These are phyloP conservation scores for Scedosporium boydii DNA, from an alignment of 2,329 filamentous ascomycete species.

Conservation along the genomic window DNA sequence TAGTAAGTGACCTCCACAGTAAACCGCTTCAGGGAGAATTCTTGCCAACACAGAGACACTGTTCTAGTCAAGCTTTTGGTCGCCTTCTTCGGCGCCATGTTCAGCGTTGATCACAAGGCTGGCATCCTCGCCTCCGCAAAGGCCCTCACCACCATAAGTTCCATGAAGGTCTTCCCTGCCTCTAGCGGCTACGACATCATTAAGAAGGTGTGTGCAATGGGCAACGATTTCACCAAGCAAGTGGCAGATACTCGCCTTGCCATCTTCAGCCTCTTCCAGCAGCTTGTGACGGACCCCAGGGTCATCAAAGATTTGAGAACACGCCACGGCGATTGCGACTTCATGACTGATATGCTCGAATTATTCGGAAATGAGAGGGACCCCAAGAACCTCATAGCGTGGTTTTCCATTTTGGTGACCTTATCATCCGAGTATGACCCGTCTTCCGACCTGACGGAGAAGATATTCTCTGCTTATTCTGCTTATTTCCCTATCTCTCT, in stretches of 20 bases:
- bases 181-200: slow-evolving; percentile 39
- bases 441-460: slow-evolving; percentile 34
- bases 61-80: slow-evolving; percentile 34
- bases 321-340: slow-evolving; percentile 31
- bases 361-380: slow-evolving; percentile 47
- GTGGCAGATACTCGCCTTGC: slow-evolving; percentile 39
- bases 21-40: background rate
- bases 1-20: slow-evolving; percentile 19
- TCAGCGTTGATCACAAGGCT: slow-evolving; percentile 49
- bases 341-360: slow-evolving; percentile 38
- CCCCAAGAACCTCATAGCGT: slow-evolving; percentile 45
- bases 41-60: background rate
- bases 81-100: slow-evolving; percentile 49
- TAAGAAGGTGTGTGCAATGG: slow-evolving; percentile 36
- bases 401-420: slow-evolving; percentile 41
- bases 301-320: slow-evolving; percentile 32
- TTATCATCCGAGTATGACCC: slow-evolving; percentile 36
- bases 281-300: slow-evolving; percentile 31
- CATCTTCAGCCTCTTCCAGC: slow-evolving; percentile 38
- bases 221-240: slow-evolving; percentile 48
- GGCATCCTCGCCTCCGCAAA: slow-evolving; percentile 45
- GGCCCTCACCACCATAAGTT: slow-evolving; percentile 37
- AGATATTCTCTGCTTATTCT: slow-evolving; percentile 46
- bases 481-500: slow-evolving; percentile 53
- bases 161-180: slow-evolving; percentile 42